Conservation (phyloP, 768 basidiomycete species). For the Tulasnella sp. region DNA sequence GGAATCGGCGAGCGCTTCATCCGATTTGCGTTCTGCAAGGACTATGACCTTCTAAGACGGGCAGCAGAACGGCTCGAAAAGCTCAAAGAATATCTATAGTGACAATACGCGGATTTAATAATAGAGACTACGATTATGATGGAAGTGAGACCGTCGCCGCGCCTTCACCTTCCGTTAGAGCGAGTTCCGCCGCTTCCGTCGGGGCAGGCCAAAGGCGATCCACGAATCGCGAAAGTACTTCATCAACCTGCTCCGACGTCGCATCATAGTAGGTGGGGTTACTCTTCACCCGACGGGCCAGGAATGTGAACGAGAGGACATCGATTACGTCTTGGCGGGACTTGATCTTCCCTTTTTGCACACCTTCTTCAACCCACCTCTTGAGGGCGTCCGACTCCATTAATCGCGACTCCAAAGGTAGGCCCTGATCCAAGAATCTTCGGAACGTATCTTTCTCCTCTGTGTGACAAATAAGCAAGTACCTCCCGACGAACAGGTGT, state of each 20-base stretch:
- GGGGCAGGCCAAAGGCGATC: conserved; percentile 51
- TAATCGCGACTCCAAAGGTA: conserved; percentile 85
- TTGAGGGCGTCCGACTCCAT: conserved; percentile 47
- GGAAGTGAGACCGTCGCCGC: background rate
- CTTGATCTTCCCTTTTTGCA: conserved; percentile 46
- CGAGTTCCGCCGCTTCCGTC: background rate
- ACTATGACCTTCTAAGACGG: conserved; percentile 74
- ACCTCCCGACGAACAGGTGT: conserved; percentile 56
- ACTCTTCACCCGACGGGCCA: conserved; percentile 65
- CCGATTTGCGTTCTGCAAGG: conserved; percentile 96
- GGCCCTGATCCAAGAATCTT: conserved; percentile 83
- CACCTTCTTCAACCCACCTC: conserved; percentile 36
- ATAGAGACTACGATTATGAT: background rate
- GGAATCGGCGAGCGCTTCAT: conserved; percentile 83
- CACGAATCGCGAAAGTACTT: conserved; percentile 69
- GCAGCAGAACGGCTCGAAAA: conserved; percentile 83
- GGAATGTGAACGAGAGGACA: conserved; percentile 77
- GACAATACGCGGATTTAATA: background rate
- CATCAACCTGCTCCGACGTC: conserved; percentile 50
- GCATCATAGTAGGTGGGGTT: conserved; percentile 89
- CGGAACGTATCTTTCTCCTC: conserved; percentile 81
- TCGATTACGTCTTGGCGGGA: conserved; percentile 74
- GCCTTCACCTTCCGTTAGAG: background rate
- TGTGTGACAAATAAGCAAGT: conserved; percentile 86
- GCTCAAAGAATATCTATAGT: conserved; percentile 65